Base-by-base conservation (phyloP, 345 rosid species). In the Linum lewisii region DNA sequence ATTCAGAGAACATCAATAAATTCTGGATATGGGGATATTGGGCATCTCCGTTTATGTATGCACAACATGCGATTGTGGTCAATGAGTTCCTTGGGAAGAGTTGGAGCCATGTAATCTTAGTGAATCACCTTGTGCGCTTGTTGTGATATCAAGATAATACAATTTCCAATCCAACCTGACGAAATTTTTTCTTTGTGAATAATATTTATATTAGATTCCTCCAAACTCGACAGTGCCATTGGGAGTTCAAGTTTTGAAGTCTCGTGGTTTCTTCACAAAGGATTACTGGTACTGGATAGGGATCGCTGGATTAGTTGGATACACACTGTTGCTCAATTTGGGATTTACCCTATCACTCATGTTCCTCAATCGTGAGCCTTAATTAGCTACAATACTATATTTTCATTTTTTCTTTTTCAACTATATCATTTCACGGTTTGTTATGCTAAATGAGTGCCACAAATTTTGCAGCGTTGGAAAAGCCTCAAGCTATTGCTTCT, bases 171-270 rank as follows among this genome's bases (percentile, higher is more conserved):
- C 23, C 15, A 24, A 52, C 7, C 56, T 52, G 56, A 24, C 22
- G 20, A 21, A 6, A 20, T 13, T 20, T 13, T 19, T 52, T 21
- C 20, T 20, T 21, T 52, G 23, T 52, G 4, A 21, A 10, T 21
- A 21, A 20, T 11, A 52, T 6, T 21, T 7, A 20, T 11, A 52
- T 6, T 2, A 52, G 56, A 15, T 52, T 52, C 56, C 22, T 52
- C 56, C 56, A n/a, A 21, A 21, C 23, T 52, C 56, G 9, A 21
- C 24, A 5, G 21, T 19, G 5, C 56, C 56, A 24, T 24, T 52
- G 23, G 56, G 56, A 19, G 56, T 52, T 52, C 56, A 52, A 52
- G 56, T 52, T 52, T 24, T 52, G 24, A 52, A 52, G 24, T 52
- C 56, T 7, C 56, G 56, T 21, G 56, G 56, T 11, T 52, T 52